Evolutionary conservation across 352 stramenopile genomes (phyloP), one percentile per base, ranked within the genome.

Genomic region (Phytopythium chamaehyphon): DNA sequence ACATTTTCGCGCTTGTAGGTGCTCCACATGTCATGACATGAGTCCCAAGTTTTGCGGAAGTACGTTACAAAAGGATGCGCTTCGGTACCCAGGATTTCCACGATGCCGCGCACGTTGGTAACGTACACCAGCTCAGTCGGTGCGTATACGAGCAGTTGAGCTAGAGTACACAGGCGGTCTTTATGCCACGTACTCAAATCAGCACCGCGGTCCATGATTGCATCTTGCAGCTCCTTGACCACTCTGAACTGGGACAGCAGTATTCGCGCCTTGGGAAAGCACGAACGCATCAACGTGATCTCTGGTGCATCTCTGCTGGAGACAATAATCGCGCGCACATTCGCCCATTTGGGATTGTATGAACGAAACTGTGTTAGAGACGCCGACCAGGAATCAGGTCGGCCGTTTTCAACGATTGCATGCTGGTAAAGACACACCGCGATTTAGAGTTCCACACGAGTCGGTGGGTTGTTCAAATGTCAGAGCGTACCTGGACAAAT

Each of bases 221-320:
- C 59, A 19, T 72, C 57, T 40, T 72, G 64, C 39, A 72, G 54
- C 8, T 42, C 51, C 9, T 54, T 57, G 16, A 72, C 47, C 1
- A 69, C 64, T 40, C 68, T 59, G n/a, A 72, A 72, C 47, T 72
- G 64, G 23, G 64, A 69, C 26, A 68, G 66, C n/a, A 72, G 40
- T 31, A 72, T 53, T 7, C 64, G 59, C 2, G 64, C 59, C 2
- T 47, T 22, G 14, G 64, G 64, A 22, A 69, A 72, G 38, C 23
- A 54, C 9, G 40, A 39, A 35, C 53, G 51, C 26, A 72, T 40
- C 33, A 63, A 49, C 14, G 52, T 8, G 1, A 71, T 31, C 24
- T 58, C 47, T 14, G 47, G 33, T 9, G 56, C 49, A 9, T 51
- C 47, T 19, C 47, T 57, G 43, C 47, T 47, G 35, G 53, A 55